Conservation (phyloP, 2,329 filamentous ascomycete species). For the Domatiomyces globalis region DNA sequence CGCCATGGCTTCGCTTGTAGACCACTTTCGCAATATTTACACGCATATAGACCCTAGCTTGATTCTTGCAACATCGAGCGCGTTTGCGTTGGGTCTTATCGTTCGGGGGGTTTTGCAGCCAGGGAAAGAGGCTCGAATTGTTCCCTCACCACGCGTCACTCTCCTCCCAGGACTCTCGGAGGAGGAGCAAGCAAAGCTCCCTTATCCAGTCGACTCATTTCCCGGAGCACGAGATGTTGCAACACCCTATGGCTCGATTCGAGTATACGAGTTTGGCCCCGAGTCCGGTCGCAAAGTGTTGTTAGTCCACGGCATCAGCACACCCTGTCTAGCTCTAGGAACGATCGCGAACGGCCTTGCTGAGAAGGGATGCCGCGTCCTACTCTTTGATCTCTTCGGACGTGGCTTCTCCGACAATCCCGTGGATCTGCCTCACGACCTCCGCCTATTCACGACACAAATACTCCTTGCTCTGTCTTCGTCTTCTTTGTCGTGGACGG, state of each 20-base stretch:
- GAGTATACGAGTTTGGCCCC: conserved; percentile 71
- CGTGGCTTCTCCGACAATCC: conserved; percentile 65
- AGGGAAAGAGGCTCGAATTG: conserved; percentile 1
- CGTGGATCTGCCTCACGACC: conserved; percentile 52
- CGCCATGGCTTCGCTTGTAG: neutral
- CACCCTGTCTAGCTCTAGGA: conserved; percentile 56
- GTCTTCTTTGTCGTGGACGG: conserved; percentile 54
- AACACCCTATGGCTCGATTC: conserved; percentile 49
- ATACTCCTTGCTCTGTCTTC: conserved; percentile 57
- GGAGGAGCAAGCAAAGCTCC: conserved; percentile 28
- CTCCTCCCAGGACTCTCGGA: conserved; percentile 24
- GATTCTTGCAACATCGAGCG: neutral
- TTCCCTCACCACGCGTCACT: conserved; percentile 24
- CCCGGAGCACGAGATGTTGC: conserved; percentile 54
- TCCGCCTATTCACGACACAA: conserved; percentile 58
- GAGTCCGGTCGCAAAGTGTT: conserved; percentile 56
- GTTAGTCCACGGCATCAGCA: conserved; percentile 68
- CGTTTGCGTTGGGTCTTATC: neutral
- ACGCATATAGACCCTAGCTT: neutral
- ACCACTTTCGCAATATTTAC: neutral
- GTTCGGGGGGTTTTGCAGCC: neutral
- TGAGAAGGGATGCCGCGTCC: conserved; percentile 54
- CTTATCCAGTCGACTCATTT: conserved; percentile 57
- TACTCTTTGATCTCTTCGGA: conserved; percentile 59
- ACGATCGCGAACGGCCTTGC: conserved; percentile 53